These are phyloP conservation scores for Colletotrichum melonis DNA, from an alignment of 2,329 filamentous ascomycete genomes.

Conservation along the genomic window DNA sequence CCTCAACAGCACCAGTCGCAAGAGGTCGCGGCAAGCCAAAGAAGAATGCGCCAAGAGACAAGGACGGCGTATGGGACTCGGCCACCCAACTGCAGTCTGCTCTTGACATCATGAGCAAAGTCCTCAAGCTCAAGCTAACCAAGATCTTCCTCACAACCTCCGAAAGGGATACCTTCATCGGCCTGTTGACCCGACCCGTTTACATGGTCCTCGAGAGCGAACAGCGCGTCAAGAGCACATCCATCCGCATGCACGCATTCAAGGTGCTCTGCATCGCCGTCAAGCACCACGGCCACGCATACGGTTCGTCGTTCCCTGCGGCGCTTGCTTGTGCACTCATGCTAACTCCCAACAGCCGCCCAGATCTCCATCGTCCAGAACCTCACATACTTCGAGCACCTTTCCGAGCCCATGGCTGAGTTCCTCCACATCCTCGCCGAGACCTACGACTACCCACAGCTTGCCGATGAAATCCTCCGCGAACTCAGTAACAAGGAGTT, in stretches of 20 bases:
- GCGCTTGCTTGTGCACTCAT: constrained; percentile 26
- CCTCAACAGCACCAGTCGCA: constrained; percentile 75
- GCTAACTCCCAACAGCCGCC: constrained; percentile 71
- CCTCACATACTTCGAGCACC: constrained; percentile 96
- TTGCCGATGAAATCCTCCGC: constrained; percentile 91
- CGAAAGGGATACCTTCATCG: constrained; percentile 94
- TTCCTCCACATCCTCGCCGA: constrained; percentile 95
- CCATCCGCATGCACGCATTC: constrained; percentile 96
- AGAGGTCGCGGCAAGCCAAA: constrained; percentile 81
- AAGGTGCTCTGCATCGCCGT: constrained; percentile 96
- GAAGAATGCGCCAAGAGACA: constrained; percentile 74
- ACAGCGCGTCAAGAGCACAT: constrained; percentile 86
- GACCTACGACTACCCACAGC: constrained; percentile 96
- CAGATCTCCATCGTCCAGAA: constrained; percentile 99
- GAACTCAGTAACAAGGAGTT: constrained; percentile 98
- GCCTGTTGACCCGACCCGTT: constrained; percentile 89
- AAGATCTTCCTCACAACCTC: constrained; percentile 97
- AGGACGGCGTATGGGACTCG: constrained; percentile 89
- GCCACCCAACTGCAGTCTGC: constrained; percentile 87
- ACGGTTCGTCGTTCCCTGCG: constrained; percentile 68
- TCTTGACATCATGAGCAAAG: constrained; percentile 95
- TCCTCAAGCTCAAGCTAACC: constrained; percentile 89
- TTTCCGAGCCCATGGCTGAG: constrained; percentile 99
- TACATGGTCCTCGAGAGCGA: constrained; percentile 97
- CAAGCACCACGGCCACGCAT: constrained; percentile 97